Evolutionary conservation across 2,329 filamentous ascomycete genomes (phyloP).

Genomic region (Graphiopsis chlorocephala): DNA sequence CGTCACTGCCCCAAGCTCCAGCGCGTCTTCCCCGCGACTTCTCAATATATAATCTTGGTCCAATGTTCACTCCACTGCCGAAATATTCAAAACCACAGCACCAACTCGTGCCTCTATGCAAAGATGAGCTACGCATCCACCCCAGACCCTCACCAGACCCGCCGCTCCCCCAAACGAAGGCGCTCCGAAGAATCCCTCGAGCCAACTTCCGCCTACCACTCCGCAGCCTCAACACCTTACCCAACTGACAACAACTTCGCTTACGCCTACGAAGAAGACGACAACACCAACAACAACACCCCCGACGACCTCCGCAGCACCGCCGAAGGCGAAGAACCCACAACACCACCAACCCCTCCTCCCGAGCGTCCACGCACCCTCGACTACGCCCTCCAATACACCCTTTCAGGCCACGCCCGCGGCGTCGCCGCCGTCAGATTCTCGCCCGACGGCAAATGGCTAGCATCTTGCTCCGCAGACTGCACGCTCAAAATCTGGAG

Average conservation of each 20-base stretch:
- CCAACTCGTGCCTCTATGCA: background rate
- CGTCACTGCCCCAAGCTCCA: background rate
- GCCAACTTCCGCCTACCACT: slow-evolving; percentile 16
- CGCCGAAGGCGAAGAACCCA: slow-evolving; percentile 20
- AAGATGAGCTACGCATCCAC: slow-evolving; percentile 17
- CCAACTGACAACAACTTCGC: slow-evolving; percentile 21
- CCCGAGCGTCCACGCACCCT: slow-evolving; percentile 54
- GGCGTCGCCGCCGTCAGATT: slow-evolving; percentile 84
- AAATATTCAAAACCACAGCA: background rate
- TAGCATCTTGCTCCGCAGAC: slow-evolving; percentile 84
- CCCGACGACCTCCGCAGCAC: slow-evolving; percentile 24
- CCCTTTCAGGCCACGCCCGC: slow-evolving; percentile 73
- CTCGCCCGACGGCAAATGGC: slow-evolving; percentile 84
- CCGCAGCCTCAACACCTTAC: slow-evolving; percentile 11
- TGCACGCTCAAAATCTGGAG: slow-evolving; percentile 91
- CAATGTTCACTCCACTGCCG: background rate
- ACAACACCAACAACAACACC: slow-evolving; percentile 26
- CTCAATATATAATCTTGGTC: background rate
- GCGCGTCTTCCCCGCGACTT: slow-evolving; percentile 13
- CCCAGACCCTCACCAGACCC: slow-evolving; percentile 16
- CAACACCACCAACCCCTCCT: background rate
- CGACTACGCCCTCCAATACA: slow-evolving; percentile 67
- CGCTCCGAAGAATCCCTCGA: slow-evolving; percentile 16
- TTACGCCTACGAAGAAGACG: slow-evolving; percentile 35
- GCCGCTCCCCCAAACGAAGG: slow-evolving; percentile 30